Base-by-base conservation (phyloP, 164 flowering plant genomes). In the Nelumbo lutea region DNA sequence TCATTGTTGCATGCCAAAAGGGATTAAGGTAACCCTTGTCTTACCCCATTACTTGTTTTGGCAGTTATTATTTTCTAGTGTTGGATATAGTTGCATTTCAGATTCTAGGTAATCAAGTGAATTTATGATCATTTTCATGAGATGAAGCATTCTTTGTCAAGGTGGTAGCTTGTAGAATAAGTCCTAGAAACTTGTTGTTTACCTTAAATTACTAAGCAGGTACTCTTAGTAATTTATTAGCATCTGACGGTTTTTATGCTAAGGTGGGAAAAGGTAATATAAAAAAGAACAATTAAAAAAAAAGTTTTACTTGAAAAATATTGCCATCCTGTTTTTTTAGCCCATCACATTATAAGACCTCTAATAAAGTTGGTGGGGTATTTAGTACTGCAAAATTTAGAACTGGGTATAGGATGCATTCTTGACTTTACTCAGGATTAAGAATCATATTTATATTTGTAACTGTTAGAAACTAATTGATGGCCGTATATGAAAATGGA, bases 1-100 rank as follows among this genome's bases (percentile, higher is more conserved):
- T 95, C 45, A 91, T 95, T 73, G 87, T 95, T 79, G 92, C 97
- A 27, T 95, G 98, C 83, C 98, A 95, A 82, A 95, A 87, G 74
- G 98, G 98, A 57, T 83, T 95, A 73, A 90, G 98, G 98, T 91
- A 69, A 80, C 10, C 55, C 72, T 66, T 52, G 40, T 68, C 51
- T 65, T 64, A 55, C 8, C 44, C 53, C 42, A 11, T 40, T 69
- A 55, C 27, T 39, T 61, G 0, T 10, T 59, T 56, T 11, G 27
- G 5, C 5, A 27, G 41, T 1, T 5, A 9, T 59, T 27, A 3
- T 5, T 43, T 51, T 53, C 53, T 41, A 42, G 59, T 42, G 42
- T 66, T 14, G 42, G 39, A 66, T 15, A 53, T 52, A 41, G n/a
- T 51, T 66, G 60, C 48, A 38, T 66, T 66, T 53, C 39, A 27